phyloP scores from a whole-genome alignment of 1,284 basidiomycete genomes.

The Puccinia coronata region DNA sequence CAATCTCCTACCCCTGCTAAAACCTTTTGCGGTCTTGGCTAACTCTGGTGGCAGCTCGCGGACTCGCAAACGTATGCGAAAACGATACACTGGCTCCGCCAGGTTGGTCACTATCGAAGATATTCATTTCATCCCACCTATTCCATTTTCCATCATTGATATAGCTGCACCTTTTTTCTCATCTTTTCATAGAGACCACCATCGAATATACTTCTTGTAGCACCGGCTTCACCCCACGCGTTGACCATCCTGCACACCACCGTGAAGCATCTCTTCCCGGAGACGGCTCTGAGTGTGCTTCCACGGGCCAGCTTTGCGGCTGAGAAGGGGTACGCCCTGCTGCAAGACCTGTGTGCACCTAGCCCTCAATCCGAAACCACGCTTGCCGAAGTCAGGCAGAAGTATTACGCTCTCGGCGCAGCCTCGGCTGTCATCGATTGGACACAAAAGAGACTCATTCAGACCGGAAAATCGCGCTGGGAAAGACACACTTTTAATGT shows the following conservation, averaged over 20 bases:
- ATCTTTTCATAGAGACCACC: slow-evolving; percentile 35
- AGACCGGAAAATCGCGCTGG: slow-evolving; percentile 39
- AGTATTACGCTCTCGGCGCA: slow-evolving; percentile 49
- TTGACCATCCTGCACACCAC: slow-evolving; percentile 44
- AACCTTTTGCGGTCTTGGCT: not conserved
- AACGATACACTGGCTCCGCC: slow-evolving; percentile 49
- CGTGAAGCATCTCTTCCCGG: slow-evolving; percentile 36
- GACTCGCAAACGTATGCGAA: slow-evolving; percentile 48
- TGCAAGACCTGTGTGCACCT: slow-evolving; percentile 19
- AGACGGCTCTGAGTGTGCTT: slow-evolving; percentile 13
- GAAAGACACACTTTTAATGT: slow-evolving; percentile 36
- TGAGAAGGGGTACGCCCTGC: slow-evolving; percentile 24
- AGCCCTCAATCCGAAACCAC: slow-evolving; percentile 37
- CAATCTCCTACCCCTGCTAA: not conserved
- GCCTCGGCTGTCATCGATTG: slow-evolving; percentile 45
- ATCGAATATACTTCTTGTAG: slow-evolving; percentile 31
- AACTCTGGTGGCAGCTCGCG: slow-evolving; percentile 28
- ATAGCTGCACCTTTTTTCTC: not conserved
- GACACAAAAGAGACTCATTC: slow-evolving; percentile 31
- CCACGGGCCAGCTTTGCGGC: slow-evolving; percentile 35
- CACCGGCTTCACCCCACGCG: slow-evolving; percentile 29
- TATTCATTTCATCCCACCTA: too few species aligned
- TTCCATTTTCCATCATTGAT: not conserved
- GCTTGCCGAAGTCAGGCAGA: slow-evolving; percentile 25
- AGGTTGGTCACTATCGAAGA: slow-evolving; percentile 37